Conservation (phyloP, 768 basidiomycete genomes). For the Kondoa subrosea region DNA sequence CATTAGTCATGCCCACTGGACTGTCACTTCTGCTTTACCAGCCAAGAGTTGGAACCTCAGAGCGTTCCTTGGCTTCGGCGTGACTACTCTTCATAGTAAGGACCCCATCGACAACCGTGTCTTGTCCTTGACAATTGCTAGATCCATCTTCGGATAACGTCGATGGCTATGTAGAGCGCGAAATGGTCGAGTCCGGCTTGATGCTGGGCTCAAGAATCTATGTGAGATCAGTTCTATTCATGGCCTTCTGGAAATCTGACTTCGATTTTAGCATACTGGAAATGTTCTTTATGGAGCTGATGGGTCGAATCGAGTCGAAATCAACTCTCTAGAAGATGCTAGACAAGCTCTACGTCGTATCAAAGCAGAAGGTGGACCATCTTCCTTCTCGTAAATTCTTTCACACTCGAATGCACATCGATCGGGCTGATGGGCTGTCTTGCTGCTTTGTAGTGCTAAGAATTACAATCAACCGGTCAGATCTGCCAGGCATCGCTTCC, state of each 20-base stretch:
- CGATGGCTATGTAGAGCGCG: neutral
- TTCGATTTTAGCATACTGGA: neutral
- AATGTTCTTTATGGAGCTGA: neutral
- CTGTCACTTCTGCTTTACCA: neutral
- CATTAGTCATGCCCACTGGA: neutral
- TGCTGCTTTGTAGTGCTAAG: too few species aligned
- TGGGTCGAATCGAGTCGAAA: neutral
- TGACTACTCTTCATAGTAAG: neutral
- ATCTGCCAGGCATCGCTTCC: neutral
- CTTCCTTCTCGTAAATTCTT: neutral
- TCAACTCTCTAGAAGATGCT: neutral
- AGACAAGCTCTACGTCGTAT: neutral
- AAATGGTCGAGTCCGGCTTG: neutral
- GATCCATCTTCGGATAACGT: neutral
- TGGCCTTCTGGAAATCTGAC: neutral
- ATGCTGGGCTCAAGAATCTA: neutral
- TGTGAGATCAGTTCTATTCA: too few species aligned
- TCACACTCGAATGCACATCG: too few species aligned
- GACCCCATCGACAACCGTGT: too few species aligned
- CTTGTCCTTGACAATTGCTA: too few species aligned
- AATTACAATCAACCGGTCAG: neutral
- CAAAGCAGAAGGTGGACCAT: neutral
- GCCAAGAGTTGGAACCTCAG: neutral
- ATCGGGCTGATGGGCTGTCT: too few species aligned
- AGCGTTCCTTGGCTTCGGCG: neutral